A percentile compares a stretch with the other conserved stretches of the same genome.
phyloP scores from a whole-genome alignment of 1,284 basidiomycete species.

The Cryptococcus sp. region DNA sequence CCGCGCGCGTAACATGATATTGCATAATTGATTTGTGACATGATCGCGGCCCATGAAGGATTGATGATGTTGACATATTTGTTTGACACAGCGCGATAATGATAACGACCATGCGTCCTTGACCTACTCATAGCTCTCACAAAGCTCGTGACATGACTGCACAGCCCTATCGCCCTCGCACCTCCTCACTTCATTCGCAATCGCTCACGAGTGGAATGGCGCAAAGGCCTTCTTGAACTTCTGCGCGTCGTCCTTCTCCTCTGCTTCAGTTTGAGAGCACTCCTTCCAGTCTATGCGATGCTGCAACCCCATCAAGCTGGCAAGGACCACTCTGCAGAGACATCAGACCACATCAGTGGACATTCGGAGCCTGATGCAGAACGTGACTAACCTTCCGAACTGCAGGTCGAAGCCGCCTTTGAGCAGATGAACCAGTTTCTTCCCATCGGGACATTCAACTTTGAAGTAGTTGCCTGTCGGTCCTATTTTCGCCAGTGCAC shows the following conservation, averaged over 20 bases:
- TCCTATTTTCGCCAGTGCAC: constrained; percentile 59
- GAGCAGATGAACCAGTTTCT: constrained; percentile 79
- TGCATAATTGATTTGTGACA: too few species aligned
- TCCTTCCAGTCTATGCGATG: constrained; percentile 87
- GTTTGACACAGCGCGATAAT: too few species aligned
- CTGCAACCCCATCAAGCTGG: constrained; percentile 68
- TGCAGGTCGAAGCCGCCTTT: constrained; percentile 82
- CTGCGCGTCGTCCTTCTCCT: constrained; percentile 76
- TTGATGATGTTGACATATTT: too few species aligned
- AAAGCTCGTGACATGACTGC: too few species aligned
- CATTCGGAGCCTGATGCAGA: neutral
- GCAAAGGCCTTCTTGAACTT: constrained; percentile 80
- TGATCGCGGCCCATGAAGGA: too few species aligned
- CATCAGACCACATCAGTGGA: neutral
- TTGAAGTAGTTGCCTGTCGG: constrained; percentile 74
- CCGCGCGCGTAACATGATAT: too few species aligned
- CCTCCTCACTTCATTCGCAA: neutral
- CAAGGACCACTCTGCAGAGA: constrained; percentile 69
- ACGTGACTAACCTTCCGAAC: constrained; percentile 76
- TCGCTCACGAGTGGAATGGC: constrained; percentile 58
- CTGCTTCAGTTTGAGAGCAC: constrained; percentile 74
- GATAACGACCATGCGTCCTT: too few species aligned
- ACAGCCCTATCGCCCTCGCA: neutral
- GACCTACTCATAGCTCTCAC: too few species aligned
- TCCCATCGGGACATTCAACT: constrained; percentile 84